Percentiles rank a stretch among this genome's conserved stretches.
Conservation (phyloP, 176 grass and related monocot species). For the Oryza glaberrima region DNA sequence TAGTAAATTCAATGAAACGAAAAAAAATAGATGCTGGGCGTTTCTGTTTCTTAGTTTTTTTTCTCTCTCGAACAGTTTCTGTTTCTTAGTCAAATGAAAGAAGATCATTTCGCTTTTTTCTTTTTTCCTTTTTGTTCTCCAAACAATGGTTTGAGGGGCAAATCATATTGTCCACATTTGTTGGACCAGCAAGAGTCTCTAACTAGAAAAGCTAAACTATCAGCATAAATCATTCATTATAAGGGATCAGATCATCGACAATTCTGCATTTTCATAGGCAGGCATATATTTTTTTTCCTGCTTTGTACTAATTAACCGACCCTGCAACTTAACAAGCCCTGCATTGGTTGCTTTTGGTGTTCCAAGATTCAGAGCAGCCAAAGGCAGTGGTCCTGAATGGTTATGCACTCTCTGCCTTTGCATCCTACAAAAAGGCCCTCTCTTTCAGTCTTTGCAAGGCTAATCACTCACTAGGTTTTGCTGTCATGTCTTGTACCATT, state of each 20-base stretch:
- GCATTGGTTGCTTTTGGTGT: conserved; percentile 66
- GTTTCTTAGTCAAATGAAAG: conserved; percentile 9
- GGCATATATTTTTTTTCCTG: conserved; percentile 9
- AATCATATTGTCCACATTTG: conserved; percentile 31
- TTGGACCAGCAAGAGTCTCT: conserved; percentile 39
- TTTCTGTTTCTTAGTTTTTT: neutral
- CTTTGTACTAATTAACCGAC: conserved; percentile 30
- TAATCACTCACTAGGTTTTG: neutral
- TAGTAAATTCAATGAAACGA: too few species aligned
- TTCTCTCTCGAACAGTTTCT: neutral
- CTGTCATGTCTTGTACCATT: conserved; percentile 34
- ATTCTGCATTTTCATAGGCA: conserved; percentile 1
- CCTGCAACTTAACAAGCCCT: conserved; percentile 38
- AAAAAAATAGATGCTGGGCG: neutral
- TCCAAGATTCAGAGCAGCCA: conserved; percentile 50
- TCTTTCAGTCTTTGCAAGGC: conserved; percentile 18
- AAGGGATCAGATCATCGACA: conserved; percentile 27
- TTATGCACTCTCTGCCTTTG: conserved; percentile 36
- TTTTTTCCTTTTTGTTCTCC: neutral
- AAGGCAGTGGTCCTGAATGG: conserved; percentile 52
- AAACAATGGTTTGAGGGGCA: neutral
- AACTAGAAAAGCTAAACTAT: conserved; percentile 30
- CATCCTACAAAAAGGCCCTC: conserved; percentile 27
- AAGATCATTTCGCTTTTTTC: neutral
- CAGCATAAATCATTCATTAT: neutral